Evolutionary conservation across 1,139 yeast genomes (phyloP), one percentile per base, ranked within the genome.

Genomic region (Chernovozyma aurita): DNA sequence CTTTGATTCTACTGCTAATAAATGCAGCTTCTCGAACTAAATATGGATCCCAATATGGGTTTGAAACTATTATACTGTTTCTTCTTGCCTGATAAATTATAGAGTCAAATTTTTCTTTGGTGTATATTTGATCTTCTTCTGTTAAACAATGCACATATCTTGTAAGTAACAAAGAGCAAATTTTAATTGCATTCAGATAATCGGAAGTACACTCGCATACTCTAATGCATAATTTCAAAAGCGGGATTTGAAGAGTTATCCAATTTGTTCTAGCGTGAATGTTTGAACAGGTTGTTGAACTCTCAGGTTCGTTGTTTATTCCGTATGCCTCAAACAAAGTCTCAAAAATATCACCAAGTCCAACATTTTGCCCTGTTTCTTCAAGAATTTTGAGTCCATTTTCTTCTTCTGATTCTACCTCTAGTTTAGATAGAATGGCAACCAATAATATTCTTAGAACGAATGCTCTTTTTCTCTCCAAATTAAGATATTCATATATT

Each of bases 11-110:
- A 11, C 20, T 45, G 8, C 28, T 45, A 5, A 63, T 32, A 61
- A 64, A 59, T 21, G 61, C 57, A 4, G 80, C 65, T 30, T 67
- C 73, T 39, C 92, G 65, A 0, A 86, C 64, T 9, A 86, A 43
- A 44, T 69, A 77, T 1, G 85, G 82, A 53, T 86, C 95, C 84
- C 90, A 84, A 48, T 85, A 85, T 1, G 67, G 66, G 4, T 53
- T 35, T 2, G 38, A 42, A 13, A 54, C 37, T 6, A 44, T 41
- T n/a, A 48, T 35, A 13, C 48, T 48, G 18, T 50, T 47, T 24
- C 51, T 42, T 34, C 39, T 44, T 7, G 55, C 45, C 30, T 48
- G 30, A 30, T 48, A 39, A 3, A 54, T 43, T 47, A 59, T 32
- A 40, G 44, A 34, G 43, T 57, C 52, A 39, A 62, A 47, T 34